Evolutionary conservation across 495 filamentous ascomycete species (phyloP).

Genomic region (Aspergillus incahuasiensis): DNA sequence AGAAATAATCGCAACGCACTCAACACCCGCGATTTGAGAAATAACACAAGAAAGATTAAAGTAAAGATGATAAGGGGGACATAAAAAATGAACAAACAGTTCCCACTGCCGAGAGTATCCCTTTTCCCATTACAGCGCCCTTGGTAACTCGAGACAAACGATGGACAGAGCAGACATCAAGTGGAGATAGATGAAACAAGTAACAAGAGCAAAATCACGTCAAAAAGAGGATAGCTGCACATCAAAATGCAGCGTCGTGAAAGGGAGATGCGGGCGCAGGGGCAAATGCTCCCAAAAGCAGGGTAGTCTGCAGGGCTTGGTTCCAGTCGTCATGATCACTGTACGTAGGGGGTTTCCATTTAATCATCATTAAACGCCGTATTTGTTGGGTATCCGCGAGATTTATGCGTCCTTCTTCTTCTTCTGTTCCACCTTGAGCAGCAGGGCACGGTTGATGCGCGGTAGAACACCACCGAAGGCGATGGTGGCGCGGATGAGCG

Average conservation of each 20-base stretch:
- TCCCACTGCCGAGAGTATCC: constrained; percentile 38
- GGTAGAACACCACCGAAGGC: constrained; percentile 97
- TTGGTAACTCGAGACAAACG: constrained; percentile 29
- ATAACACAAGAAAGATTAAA: constrained; percentile 5
- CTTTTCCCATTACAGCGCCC: constrained; percentile 47
- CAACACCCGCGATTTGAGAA: constrained; percentile 5
- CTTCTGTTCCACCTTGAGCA: constrained; percentile 99
- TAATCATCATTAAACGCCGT: constrained; percentile 30
- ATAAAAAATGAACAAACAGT: constrained; percentile 22
- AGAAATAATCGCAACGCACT: neutral
- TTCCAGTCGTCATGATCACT: constrained; percentile 11
- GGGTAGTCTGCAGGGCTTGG: constrained; percentile 8
- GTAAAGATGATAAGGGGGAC: neutral
- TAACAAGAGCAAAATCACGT: constrained; percentile 1
- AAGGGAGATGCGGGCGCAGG: neutral
- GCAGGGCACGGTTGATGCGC: constrained; percentile 95
- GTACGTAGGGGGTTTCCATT: constrained; percentile 15
- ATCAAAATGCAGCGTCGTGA: constrained; percentile 25
- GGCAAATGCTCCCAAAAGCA: neutral
- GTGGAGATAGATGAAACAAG: constrained; percentile 16
- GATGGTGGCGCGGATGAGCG: constrained; percentile 94
- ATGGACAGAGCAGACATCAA: constrained; percentile 20
- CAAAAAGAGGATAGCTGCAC: constrained; percentile 4
- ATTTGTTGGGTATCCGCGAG: constrained; percentile 24
- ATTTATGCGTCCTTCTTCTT: constrained; percentile 74